Evolutionary conservation across 202 grass and related monocot species (phyloP).

Genomic region (Musa balbisiana): DNA sequence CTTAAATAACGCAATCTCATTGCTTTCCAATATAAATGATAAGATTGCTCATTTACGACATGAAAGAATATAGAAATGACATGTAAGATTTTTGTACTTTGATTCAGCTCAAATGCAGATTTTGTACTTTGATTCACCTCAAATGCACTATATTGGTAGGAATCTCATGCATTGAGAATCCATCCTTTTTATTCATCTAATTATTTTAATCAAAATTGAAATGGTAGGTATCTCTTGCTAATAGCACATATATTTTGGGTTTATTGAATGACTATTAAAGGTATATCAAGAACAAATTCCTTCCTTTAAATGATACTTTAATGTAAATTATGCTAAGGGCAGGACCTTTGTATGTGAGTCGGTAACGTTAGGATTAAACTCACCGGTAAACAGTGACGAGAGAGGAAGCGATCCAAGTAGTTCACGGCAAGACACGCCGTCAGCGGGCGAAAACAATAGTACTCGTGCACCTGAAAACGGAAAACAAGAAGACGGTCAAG

Average conservation of each 20-base stretch:
- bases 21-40: too few species aligned
- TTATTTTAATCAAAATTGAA: too few species aligned
- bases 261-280: too few species aligned
- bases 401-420: constrained; percentile 97
- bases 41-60: neutral
- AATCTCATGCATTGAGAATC: too few species aligned
- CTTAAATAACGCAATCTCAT: neutral
- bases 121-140: too few species aligned
- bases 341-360: neutral
- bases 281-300: too few species aligned
- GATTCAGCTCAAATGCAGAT: too few species aligned
- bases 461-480: constrained; percentile 50
- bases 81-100: too few species aligned
- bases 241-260: too few species aligned
- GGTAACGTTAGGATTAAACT: neutral
- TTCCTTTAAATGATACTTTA: neutral
- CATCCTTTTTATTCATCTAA: too few species aligned
- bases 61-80: neutral
- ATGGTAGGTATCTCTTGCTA: too few species aligned
- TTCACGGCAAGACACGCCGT: constrained; percentile 92
- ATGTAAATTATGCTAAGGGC: neutral
- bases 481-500: neutral
- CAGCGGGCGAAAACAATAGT: constrained; percentile 62
- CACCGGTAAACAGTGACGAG: constrained; percentile 61
- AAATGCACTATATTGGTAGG: too few species aligned